These are phyloP conservation scores for Gelatoporia subvermispora DNA, from an alignment of 768 basidiomycete genomes.

Conservation along the genomic window DNA sequence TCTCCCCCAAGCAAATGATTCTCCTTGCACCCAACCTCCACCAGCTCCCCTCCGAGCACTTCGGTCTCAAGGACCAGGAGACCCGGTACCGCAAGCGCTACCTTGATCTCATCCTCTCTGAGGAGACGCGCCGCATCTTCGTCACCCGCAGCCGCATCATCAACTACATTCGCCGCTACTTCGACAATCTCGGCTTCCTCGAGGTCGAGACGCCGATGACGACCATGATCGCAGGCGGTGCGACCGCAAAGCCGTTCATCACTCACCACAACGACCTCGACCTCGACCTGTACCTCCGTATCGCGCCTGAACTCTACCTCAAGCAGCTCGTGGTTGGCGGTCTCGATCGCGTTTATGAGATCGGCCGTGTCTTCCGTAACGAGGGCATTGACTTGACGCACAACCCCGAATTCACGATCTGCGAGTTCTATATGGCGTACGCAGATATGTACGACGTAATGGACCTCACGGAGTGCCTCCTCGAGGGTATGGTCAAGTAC, in stretches of 20 bases:
- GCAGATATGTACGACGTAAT: constrained; percentile 99
- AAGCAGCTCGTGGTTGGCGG: constrained; percentile 98
- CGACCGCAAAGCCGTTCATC: constrained; percentile 97
- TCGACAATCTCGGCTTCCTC: constrained; percentile 90
- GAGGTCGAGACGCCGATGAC: constrained; percentile 99
- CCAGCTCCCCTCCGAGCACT: constrained; percentile 88
- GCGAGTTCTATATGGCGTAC: constrained; percentile 99
- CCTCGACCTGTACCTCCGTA: constrained; percentile 93
- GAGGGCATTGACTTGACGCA: constrained; percentile 99
- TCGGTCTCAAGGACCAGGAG: constrained; percentile 96
- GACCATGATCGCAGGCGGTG: constrained; percentile 93
- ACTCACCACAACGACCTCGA: constrained; percentile 99
- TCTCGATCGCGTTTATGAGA: constrained; percentile 96
- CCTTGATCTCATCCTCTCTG: constrained; percentile 94
- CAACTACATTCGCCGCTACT: constrained; percentile 88
- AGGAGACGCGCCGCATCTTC: constrained; percentile 85
- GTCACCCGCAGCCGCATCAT: constrained; percentile 84
- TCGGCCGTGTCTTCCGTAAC: constrained; percentile 96
- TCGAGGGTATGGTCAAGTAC: constrained; percentile 88
- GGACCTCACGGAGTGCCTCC: constrained; percentile 90
- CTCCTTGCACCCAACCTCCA: constrained; percentile 96
- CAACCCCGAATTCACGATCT: constrained; percentile 98
- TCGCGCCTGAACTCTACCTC: constrained; percentile 96
- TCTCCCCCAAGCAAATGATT: constrained; percentile 72
- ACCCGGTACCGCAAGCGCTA: constrained; percentile 98